Conservation (phyloP, 441 rosid genomes). For the Bruguiera hainesii region DNA sequence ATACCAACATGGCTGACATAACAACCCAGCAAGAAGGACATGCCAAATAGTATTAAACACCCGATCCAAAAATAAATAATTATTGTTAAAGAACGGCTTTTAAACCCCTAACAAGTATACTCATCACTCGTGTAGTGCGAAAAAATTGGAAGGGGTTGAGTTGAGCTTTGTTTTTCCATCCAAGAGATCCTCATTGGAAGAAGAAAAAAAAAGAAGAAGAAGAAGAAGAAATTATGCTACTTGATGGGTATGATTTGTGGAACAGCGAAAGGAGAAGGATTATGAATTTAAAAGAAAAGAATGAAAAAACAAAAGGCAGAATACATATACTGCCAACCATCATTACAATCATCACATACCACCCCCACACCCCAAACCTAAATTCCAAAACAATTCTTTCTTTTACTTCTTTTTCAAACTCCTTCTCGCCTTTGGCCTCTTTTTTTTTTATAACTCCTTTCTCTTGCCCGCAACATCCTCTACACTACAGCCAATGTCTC, state of each 20-base stretch:
- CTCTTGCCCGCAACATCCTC: constrained; percentile 24
- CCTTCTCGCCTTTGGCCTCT: constrained; percentile 30
- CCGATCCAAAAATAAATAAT: not conserved
- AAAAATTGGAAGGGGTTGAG: too few relatives aligned
- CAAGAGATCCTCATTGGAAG: too few relatives aligned
- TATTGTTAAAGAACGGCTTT: too few relatives aligned
- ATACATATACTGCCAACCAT: constrained; percentile 28
- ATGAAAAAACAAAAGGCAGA: constrained; percentile 13
- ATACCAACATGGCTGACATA: not conserved
- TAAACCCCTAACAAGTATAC: too few relatives aligned
- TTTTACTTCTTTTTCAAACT: constrained; percentile 26
- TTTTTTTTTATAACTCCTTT: constrained; percentile 5
- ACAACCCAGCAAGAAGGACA: constrained; percentile 9
- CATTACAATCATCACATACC: constrained; percentile 55
- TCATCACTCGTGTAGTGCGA: too few relatives aligned
- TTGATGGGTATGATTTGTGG: too few relatives aligned
- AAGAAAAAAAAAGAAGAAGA: too few relatives aligned
- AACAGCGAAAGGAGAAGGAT: not conserved
- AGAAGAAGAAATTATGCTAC: too few relatives aligned
- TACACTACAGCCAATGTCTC: constrained; percentile 10
- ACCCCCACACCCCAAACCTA: constrained; percentile 43
- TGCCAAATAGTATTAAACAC: not conserved
- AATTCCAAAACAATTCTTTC: constrained; percentile 35
- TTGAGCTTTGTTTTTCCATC: too few relatives aligned
- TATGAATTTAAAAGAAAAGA: not conserved